Evolutionary conservation across 768 basidiomycete species (phyloP).

Genomic region (Nevesoporus exiguus): DNA sequence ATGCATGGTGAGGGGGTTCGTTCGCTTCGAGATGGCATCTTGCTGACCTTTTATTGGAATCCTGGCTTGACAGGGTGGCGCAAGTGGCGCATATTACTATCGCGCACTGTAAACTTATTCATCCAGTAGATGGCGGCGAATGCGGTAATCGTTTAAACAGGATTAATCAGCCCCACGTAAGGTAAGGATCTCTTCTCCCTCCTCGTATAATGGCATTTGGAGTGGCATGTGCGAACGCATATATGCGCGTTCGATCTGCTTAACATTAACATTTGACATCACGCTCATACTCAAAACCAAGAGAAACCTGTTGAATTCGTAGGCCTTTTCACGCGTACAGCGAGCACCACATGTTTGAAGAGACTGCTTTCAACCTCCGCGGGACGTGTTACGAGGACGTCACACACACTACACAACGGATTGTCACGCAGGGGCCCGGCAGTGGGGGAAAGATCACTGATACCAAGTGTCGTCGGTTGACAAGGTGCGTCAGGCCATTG

Average conservation of each 20-base stretch:
- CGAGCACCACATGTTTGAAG: background rate
- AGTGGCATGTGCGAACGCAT: background rate
- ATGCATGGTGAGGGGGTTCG: background rate
- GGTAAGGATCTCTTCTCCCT: no score
- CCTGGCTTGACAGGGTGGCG: background rate
- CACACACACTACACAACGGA: slow-evolving; percentile 9
- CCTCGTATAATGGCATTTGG: background rate
- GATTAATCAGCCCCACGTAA: no score
- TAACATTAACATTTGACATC: background rate
- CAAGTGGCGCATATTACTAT: background rate
- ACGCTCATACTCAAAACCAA: background rate
- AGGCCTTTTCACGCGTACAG: background rate
- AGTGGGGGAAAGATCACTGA: background rate
- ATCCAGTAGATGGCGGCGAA: background rate
- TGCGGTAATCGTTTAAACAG: background rate
- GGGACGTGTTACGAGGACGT: slow-evolving; percentile 6
- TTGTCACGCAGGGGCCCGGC: background rate
- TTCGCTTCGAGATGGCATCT: background rate
- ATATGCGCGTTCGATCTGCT: background rate
- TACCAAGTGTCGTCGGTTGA: background rate
- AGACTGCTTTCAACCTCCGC: background rate
- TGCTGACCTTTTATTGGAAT: background rate
- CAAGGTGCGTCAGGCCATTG: background rate
- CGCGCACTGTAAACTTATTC: background rate
- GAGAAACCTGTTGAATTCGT: background rate